Base-by-base conservation (phyloP, 1,139 yeast species). In the Geotrichum citri-aurantii region DNA sequence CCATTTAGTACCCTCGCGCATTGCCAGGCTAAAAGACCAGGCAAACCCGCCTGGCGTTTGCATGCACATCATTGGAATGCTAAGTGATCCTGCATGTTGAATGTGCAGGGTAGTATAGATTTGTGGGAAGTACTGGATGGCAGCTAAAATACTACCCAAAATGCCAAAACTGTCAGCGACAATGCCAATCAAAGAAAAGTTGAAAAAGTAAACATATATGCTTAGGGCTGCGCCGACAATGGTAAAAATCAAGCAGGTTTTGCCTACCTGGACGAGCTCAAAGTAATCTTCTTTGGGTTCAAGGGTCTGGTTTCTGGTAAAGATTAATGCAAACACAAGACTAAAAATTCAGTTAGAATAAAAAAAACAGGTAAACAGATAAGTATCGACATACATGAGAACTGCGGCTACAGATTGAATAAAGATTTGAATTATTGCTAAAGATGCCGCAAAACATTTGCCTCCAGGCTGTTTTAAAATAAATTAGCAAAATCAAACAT, bases 1-100 rank as follows among this genome's bases (percentile, higher is more conserved):
- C 96, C 96, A 89, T 62, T 83, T 82, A 0, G 93, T 83, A 1
- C 91, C 95, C 51, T 87, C 86, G 53, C 92, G 82, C 61, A 81
- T 73, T 59, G 83, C 86, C 58, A 90, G 74, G 2, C 89, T 83
- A 17, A 83, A 79, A 0, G 95, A 81, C 85, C 93, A 89, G 1
- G 88, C 63, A 65, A 81, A 86, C 27, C 96, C 96, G 14, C 97
- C 97, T 0, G 97, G 97, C 19, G 95, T 88, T 70, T 90, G 97
- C 63, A 90, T 80, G 57, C 85, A 75, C 93, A 90, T 87, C 90
- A 88, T 88, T 6, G 86, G 82, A 24, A 88, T 77, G 0, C 95
- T 87, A 44, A 90, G 77, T 0, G 92, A 85, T 1, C 96, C 97
- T 0, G 95, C 86, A 65, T 85, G 92, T 66, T 86, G 85, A 60